These are phyloP conservation scores for Ascochyta lentis DNA, from an alignment of 2,329 filamentous ascomycete species.

Conservation along the genomic window DNA sequence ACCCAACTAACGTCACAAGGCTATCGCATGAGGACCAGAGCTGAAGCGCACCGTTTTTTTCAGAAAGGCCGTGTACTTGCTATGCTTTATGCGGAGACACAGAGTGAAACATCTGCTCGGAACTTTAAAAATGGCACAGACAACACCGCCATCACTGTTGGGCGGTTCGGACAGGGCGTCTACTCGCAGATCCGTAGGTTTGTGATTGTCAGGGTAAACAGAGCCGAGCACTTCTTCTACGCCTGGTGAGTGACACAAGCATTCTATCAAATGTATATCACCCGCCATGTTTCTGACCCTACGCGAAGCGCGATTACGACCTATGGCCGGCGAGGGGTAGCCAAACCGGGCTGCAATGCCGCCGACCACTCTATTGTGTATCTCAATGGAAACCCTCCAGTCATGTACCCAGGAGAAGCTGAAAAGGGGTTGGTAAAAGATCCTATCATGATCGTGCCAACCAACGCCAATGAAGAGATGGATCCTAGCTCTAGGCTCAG, in stretches of 20 bases:
- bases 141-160: conserved; percentile 19
- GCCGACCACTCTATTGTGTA: conserved; percentile 1
- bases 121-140: neutral
- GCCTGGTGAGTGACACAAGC: conserved; percentile 24
- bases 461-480: conserved; percentile 29
- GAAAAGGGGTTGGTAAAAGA: conserved; percentile 46
- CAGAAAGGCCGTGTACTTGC: conserved; percentile 28
- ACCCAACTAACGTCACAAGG: conserved; percentile 3
- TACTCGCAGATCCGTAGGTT: conserved; percentile 39
- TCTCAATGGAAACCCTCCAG: conserved; percentile 42
- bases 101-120: conserved; percentile 2
- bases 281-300: too few species aligned
- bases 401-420: conserved; percentile 46
- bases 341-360: conserved; percentile 45
- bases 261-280: conserved; percentile 16
- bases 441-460: conserved; percentile 45
- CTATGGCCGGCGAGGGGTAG: conserved; percentile 47
- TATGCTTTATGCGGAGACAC: conserved; percentile 29
- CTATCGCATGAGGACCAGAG: conserved; percentile 28
- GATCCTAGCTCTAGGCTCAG: conserved; percentile 49
- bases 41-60: conserved; percentile 26
- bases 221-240: conserved; percentile 25
- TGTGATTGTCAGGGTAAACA: conserved; percentile 25
- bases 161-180: conserved; percentile 20
- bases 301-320: conserved; percentile 47